These are phyloP conservation scores for Candida glucosophila DNA, from an alignment of 1,139 yeast species.

Conservation along the genomic window DNA sequence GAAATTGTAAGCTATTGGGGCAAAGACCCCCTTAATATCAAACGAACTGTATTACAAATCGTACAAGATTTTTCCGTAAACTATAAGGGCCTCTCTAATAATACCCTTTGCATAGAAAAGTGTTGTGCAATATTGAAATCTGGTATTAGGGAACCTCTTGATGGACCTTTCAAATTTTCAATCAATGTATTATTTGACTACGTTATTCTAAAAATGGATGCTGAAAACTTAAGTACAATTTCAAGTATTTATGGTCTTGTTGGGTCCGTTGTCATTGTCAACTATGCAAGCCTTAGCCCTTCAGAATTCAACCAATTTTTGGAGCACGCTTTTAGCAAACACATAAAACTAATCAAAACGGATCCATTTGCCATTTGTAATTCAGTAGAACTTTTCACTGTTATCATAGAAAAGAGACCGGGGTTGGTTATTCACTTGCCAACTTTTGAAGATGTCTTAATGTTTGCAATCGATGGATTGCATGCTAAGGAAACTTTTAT, in stretches of 20 bases:
- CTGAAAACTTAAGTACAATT: slow-evolving; percentile 21
- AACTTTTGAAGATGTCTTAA: slow-evolving; percentile 25
- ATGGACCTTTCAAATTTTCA: slow-evolving; percentile 54
- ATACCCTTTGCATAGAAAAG: slow-evolving; percentile 42
- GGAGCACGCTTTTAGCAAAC: slow-evolving; percentile 19
- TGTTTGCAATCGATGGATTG: slow-evolving; percentile 38
- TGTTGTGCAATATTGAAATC: slow-evolving; percentile 49
- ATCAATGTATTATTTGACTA: slow-evolving; percentile 35
- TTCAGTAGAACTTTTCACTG: slow-evolving; percentile 31
- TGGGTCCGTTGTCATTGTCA: slow-evolving; percentile 32
- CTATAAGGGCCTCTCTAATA: slow-evolving; percentile 18
- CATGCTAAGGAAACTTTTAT: slow-evolving; percentile 56
- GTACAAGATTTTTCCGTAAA: slow-evolving; percentile 37
- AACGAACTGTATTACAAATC: slow-evolving; percentile 28
- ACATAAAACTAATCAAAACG: slow-evolving; percentile 25
- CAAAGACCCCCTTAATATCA: slow-evolving; percentile 35
- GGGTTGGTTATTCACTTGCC: slow-evolving; percentile 31
- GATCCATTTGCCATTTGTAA: slow-evolving; percentile 51
- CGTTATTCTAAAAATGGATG: slow-evolving; percentile 28
- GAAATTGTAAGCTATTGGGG: slow-evolving; percentile 26
- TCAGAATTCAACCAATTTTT: slow-evolving; percentile 22
- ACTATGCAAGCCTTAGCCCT: slow-evolving; percentile 16
- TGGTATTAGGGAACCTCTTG: slow-evolving; percentile 44
- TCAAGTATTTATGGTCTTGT: slow-evolving; percentile 34
- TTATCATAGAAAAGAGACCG: slow-evolving; percentile 45